These are phyloP conservation scores for Hypoxylon sp. DNA, from an alignment of 2,329 filamentous ascomycete genomes.

Conservation along the genomic window DNA sequence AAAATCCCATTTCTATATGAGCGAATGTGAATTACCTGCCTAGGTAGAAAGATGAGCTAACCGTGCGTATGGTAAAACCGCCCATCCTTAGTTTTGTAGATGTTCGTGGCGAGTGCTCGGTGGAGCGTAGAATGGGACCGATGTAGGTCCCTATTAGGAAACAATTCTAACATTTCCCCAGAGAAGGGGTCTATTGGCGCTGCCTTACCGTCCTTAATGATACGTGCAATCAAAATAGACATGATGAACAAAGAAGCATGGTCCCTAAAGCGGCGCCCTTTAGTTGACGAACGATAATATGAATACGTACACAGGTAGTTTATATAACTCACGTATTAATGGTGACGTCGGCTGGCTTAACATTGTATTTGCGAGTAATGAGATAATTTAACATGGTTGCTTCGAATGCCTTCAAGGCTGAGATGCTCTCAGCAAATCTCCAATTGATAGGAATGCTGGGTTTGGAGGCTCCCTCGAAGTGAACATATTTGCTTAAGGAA, in stretches of 20 bases:
- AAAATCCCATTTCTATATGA: not conserved
- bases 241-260: conserved; percentile 62
- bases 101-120: conserved; percentile 48
- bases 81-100: conserved; percentile 45
- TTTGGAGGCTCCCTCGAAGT: conserved; percentile 59
- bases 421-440: conserved; percentile 68
- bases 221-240: conserved; percentile 46
- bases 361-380: conserved; percentile 62
- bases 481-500: conserved; percentile 55
- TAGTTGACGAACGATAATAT: not conserved
- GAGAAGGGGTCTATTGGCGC: not conserved
- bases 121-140: conserved; percentile 48
- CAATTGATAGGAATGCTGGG: conserved; percentile 69
- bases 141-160: conserved; percentile 14
- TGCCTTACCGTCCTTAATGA: conserved; percentile 14
- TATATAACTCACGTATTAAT: conserved; percentile 61
- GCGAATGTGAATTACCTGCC: not conserved
- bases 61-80: conserved; percentile 47
- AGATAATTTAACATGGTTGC: conserved; percentile 62
- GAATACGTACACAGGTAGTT: not conserved
- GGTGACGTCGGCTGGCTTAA: conserved; percentile 57
- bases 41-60: not conserved
- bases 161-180: not conserved
- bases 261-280: conserved; percentile 45
- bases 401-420: conserved; percentile 64